phyloP scores from a whole-genome alignment of 177 flowering plant genomes.

The Vitis hybrid region DNA sequence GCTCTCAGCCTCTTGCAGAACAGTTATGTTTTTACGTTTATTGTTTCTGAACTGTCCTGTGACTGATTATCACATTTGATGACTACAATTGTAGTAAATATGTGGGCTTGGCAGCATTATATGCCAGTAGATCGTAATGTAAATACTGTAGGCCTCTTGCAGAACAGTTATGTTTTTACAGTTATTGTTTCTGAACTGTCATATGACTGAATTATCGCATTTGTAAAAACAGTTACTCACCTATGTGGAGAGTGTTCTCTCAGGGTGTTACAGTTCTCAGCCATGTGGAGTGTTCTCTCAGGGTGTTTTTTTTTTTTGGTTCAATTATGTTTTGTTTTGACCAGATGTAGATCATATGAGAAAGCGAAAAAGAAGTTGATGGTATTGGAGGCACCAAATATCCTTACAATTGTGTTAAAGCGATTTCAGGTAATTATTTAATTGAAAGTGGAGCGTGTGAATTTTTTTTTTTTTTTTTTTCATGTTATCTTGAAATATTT shows the following conservation, averaged over 20 bases:
- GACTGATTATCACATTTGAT: no score
- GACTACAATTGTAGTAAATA: no score
- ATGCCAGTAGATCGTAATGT: no score
- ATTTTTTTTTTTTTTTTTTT: constrained; percentile 5
- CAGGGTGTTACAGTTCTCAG: background rate
- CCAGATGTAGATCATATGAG: constrained; percentile 85
- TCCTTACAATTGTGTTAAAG: constrained; percentile 80
- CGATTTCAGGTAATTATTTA: constrained; percentile 66
- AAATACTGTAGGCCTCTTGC: no score
- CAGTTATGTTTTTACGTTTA: no score
- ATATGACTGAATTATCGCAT: no score
- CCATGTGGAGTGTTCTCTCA: background rate
- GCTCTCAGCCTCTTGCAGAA: no score
- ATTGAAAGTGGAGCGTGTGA: background rate
- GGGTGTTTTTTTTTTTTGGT: background rate
- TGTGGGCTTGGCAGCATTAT: no score
- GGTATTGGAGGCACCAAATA: constrained; percentile 77
- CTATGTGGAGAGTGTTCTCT: background rate
- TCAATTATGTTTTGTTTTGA: background rate
- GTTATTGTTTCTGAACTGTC: no score
- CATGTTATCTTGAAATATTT: background rate
- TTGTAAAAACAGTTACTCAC: no score
- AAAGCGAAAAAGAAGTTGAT: constrained; percentile 78
- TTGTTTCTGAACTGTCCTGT: no score
- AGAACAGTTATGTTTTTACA: no score